These are phyloP conservation scores for Hymenoscyphus fructigenus DNA, from an alignment of 2,329 filamentous ascomycete species.

Conservation along the genomic window DNA sequence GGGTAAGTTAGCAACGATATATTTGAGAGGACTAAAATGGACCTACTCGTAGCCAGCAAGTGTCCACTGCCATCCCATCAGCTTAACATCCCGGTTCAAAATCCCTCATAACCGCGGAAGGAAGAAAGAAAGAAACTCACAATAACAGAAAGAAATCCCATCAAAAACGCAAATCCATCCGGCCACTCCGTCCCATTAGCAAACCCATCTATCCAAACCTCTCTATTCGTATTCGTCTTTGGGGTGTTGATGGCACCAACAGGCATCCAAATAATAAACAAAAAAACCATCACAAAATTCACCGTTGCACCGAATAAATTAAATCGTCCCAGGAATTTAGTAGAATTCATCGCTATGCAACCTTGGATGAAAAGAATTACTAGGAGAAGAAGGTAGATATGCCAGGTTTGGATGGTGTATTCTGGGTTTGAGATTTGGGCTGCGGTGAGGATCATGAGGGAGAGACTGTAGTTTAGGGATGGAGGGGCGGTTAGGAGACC, in stretches of 20 bases:
- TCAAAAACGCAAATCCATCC: conserved; percentile 57
- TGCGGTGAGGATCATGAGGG: conserved; percentile 38
- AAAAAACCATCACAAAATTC: conserved; percentile 36
- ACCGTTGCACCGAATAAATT: conserved; percentile 22
- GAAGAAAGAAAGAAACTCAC: not conserved
- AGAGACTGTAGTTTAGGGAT: conserved; percentile 37
- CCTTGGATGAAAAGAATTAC: conserved; percentile 36
- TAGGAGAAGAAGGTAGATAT: conserved; percentile 38
- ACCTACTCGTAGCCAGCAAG: conserved; percentile 45
- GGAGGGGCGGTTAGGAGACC: conserved; percentile 20
- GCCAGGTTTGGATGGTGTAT: conserved; percentile 37
- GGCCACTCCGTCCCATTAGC: conserved; percentile 59
- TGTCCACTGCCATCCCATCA: conserved; percentile 6
- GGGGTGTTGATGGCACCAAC: conserved; percentile 18
- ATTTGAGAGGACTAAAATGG: not conserved
- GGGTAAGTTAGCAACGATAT: not conserved
- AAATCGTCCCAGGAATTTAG: conserved; percentile 29
- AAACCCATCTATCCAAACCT: conserved; percentile 38
- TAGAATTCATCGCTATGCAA: conserved; percentile 38
- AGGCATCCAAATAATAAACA: conserved; percentile 36
- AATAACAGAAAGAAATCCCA: conserved; percentile 64
- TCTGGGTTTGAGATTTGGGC: conserved; percentile 37
- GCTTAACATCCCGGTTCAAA: not conserved
- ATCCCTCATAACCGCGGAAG: not conserved
- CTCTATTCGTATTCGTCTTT: conserved; percentile 12